Percentiles rank a stretch among this genome's conserved stretches.
Conservation (phyloP, 352 stramenopile genomes). For the Globisporangium echinulatum region DNA sequence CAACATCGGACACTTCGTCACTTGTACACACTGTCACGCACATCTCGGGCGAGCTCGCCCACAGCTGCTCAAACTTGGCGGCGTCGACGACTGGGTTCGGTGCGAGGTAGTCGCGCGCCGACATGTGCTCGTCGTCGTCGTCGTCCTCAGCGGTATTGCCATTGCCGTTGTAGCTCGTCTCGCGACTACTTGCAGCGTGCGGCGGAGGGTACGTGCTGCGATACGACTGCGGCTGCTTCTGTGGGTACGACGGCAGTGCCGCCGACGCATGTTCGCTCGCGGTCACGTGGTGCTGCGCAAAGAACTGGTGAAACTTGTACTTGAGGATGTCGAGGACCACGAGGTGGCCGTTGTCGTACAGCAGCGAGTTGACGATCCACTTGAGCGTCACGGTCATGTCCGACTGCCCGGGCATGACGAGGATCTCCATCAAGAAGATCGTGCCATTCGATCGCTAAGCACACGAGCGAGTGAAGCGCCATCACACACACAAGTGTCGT, state of each 20-base stretch:
- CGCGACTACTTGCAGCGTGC: constrained; percentile 6
- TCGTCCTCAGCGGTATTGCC: constrained; percentile 49
- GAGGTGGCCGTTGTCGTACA: constrained; percentile 81
- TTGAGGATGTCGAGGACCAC: constrained; percentile 82
- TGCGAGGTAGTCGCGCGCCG: constrained; percentile 59
- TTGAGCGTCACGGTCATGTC: constrained; percentile 84
- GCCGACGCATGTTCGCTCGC: constrained; percentile 11
- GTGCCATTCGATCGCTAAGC: constrained; percentile 62
- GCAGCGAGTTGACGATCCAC: constrained; percentile 83
- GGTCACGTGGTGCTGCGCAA: constrained; percentile 24
- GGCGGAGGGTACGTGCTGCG: constrained; percentile 9
- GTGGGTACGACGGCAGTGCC: constrained; percentile 4
- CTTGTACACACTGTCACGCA: constrained; percentile 27
- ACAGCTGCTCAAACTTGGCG: constrained; percentile 76
- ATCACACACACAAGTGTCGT: no score
- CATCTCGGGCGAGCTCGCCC: constrained; percentile 62
- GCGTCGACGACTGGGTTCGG: constrained; percentile 59
- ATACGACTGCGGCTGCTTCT: constrained; percentile 16
- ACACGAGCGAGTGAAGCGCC: neutral
- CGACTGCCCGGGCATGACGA: constrained; percentile 64
- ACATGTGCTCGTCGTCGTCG: constrained; percentile 48
- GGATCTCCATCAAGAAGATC: constrained; percentile 77
- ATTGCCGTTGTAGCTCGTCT: constrained; percentile 23
- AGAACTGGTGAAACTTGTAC: constrained; percentile 59
- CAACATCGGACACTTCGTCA: neutral